Evolutionary conservation across 1,284 basidiomycete genomes (phyloP), one percentile per base, ranked within the genome.

Genomic region (Prillingera fragicola): DNA sequence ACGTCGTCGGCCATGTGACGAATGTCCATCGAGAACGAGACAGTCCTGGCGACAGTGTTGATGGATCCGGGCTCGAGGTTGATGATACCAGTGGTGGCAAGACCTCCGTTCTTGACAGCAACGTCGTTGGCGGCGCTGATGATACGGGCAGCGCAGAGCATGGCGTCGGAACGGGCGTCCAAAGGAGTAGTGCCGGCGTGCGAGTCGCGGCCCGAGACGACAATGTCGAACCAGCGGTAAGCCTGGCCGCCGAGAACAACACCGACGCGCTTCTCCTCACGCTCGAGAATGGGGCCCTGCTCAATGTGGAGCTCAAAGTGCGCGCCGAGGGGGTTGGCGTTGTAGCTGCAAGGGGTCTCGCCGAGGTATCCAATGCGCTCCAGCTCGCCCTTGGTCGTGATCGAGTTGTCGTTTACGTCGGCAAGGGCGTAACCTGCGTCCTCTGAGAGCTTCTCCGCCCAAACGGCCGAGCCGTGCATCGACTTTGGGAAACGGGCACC

Each of bases 301-400:
- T 63, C 61, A 25, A 63, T 63, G 48, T 63, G 60, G 14, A 62
- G 36, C 51, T 63, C 61, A 43, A 63, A 63, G 43, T 63, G 61
- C 6, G 60, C 60, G 19, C 36, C 52, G 33, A 63, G 48, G 4
- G 54, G 56, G 38, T 43, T 54, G 3, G 33, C 17, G 18, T 42
- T n/a, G 50, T 48, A 34, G 17, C 28, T 26, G 32, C 44, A 50
- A 1, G 50, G 47, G 12, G 38, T 46, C 7, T 21, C 35, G 31
- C 59, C 59, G 32, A 50, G 35, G 45, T 56, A 59, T 3, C 55
- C 52, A 32, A 55, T 54, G 9, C 49, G 41, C 38, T 49, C 41
- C 8, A 60, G 49, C 44, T 62, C 59, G 8, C 41, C 12, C 15
- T 24, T 28, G 12, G 50, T 34, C 1, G 44, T 50, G 24, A 51